A percentile compares a stretch with the other conserved stretches of the same genome.
Conservation (phyloP, 1,139 yeast genomes). For the Insectozyma bohioensis region DNA sequence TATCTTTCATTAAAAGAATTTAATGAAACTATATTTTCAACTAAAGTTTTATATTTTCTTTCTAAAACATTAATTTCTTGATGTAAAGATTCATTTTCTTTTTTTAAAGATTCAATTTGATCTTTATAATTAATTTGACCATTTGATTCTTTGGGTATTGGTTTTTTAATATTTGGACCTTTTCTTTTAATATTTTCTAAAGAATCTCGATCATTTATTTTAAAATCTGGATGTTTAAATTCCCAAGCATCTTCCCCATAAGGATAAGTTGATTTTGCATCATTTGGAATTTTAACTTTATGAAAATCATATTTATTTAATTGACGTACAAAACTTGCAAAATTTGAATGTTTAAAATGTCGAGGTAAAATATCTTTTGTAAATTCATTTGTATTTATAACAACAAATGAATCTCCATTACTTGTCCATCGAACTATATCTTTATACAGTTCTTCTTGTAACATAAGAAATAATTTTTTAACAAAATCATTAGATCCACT, state of each 20-base stretch:
- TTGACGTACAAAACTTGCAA: constrained; percentile 92
- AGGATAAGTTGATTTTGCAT: constrained; percentile 50
- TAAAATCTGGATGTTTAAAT: constrained; percentile 87
- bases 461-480: constrained; percentile 75
- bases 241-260: constrained; percentile 92
- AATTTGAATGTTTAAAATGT: constrained; percentile 91
- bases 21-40: constrained; percentile 58
- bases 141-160: constrained; percentile 1
- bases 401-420: constrained; percentile 82
- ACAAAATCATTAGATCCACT: constrained; percentile 72
- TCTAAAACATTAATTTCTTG: constrained; percentile 48
- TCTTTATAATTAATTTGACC: constrained; percentile 32
- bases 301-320: constrained; percentile 96
- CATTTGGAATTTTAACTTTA: constrained; percentile 69
- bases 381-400: constrained; percentile 84
- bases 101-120: constrained; percentile 39
- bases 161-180: constrained; percentile 60
- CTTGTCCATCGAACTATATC: constrained; percentile 83
- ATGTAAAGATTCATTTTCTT: constrained; percentile 40
- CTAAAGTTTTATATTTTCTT: constrained; percentile 61
- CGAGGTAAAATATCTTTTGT: constrained; percentile 82
- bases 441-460: constrained; percentile 73
- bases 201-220: constrained; percentile 65
- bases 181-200: constrained; percentile 80
- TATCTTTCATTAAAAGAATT: constrained; percentile 58